phyloP scores from a whole-genome alignment of 164 flowering plant species.

The Liriodendron chinense region DNA sequence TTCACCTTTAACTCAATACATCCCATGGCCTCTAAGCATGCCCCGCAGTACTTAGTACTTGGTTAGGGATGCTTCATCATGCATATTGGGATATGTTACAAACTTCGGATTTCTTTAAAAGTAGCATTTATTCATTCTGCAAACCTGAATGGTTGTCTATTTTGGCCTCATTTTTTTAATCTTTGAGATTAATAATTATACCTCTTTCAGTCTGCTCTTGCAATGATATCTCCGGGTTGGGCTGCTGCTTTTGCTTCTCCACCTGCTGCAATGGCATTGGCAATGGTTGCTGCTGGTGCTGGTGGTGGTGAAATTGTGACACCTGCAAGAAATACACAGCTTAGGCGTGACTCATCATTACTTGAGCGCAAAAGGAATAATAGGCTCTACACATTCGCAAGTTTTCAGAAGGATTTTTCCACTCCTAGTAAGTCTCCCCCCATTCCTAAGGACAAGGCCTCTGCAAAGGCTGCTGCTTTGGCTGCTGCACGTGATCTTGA shows the following conservation, averaged over 20 bases:
- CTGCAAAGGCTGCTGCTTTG: conserved; percentile 97
- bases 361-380: conserved; percentile 63
- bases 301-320: conserved; percentile 77
- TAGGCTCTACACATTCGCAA: conserved; percentile 84
- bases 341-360: conserved; percentile 77
- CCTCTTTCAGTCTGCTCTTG: conserved; percentile 81
- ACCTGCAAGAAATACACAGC: conserved; percentile 52
- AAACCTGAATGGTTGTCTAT: neutral
- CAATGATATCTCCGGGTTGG: conserved; percentile 96
- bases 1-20: too few relatives aligned
- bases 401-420: conserved; percentile 81
- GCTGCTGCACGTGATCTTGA: conserved; percentile 99
- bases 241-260: conserved; percentile 99
- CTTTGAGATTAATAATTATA: neutral
- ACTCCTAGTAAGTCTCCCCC: conserved; percentile 45
- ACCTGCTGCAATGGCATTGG: conserved; percentile 97
- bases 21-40: too few relatives aligned
- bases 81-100: too few relatives aligned
- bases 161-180: neutral
- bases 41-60: too few relatives aligned
- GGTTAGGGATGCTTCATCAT: too few relatives aligned
- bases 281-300: conserved; percentile 99
- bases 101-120: neutral
- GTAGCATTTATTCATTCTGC: neutral
- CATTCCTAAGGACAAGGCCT: conserved; percentile 83